Evolutionary conservation across 2,329 filamentous ascomycete genomes (phyloP), one percentile per base, ranked within the genome.

Genomic region (Botrytis elliptica): DNA sequence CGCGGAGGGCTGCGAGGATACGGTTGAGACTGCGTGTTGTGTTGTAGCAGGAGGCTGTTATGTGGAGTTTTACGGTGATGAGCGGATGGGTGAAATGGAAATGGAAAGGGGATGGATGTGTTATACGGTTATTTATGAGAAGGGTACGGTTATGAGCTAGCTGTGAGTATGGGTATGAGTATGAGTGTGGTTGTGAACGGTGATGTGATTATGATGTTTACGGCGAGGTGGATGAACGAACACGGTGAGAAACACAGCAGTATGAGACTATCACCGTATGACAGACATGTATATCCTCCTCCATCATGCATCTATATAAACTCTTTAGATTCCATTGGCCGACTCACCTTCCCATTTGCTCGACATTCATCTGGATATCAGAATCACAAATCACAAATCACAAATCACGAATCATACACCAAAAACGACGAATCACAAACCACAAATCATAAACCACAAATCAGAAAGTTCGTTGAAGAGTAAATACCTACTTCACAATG

Each of bases 271-370:
- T 52, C 22, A 52, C 25, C 10, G 49, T 52, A 52, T n/a, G 12
- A 14, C n/a, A 7, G 25, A 52, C 0, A n/a, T 5, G 2, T n/a
- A 14, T n/a, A 14, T n/a, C 12, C 1, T 4, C 10, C 25, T n/a
- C 46, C 10, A 12, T 25, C 10, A 5, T 25, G 22, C 22, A 25
- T 25, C 22, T 22, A 52, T 52, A n/a, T 52, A 46, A 46, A 22
- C 18, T 46, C 44, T 46, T 46, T 20, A 22, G 44, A 46, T 22
- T 3, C 44, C 44, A 46, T 46, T 7, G 44, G 9, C 2, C 7
- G 8, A 46, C 44, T 46, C 44, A 3, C 44, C 22, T 1, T 46
- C 44, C 7, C 18, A 22, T 46, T 3, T 46, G 18, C 18, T 46
- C 44, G 20, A 46, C 44, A 46, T 46, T 9, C 44, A 46, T 22